These are phyloP conservation scores for Pilobolus umbonatus DNA, from an alignment of 192 early-diverging fungal genomes.

Conservation along the genomic window DNA sequence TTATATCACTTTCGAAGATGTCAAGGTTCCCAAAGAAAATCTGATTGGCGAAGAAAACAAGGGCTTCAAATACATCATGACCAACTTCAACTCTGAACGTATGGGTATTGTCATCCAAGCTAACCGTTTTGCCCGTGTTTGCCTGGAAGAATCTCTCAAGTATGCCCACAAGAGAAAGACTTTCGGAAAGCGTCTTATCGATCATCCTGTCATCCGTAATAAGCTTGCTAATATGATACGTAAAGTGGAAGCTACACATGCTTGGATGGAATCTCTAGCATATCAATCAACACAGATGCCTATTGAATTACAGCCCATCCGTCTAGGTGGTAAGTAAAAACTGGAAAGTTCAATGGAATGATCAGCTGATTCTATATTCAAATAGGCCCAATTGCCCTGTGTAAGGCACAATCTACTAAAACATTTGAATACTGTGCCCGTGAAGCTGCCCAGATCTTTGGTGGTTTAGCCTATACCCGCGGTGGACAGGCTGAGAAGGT, in stretches of 20 bases:
- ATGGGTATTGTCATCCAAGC: conserved; percentile 83
- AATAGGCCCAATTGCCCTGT: conserved; percentile 72
- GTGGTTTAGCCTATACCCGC: conserved; percentile 72
- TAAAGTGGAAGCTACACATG: conserved; percentile 79
- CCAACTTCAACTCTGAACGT: conserved; percentile 74
- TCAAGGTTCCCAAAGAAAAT: conserved; percentile 79
- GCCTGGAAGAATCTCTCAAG: conserved; percentile 72
- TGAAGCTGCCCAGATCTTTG: conserved; percentile 87
- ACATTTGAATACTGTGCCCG: conserved; percentile 85
- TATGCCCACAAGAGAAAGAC: conserved; percentile 83
- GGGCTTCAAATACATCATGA: conserved; percentile 65
- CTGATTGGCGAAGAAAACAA: conserved; percentile 82
- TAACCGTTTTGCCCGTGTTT: conserved; percentile 82
- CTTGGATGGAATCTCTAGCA: conserved; percentile 75
- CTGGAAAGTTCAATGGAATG: conserved; percentile 13
- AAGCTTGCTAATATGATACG: conserved; percentile 79
- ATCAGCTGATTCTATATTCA: too few species aligned
- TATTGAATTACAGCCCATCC: conserved; percentile 57
- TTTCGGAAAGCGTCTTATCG: conserved; percentile 81
- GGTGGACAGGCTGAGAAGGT: conserved; percentile 69
- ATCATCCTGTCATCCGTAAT: conserved; percentile 78
- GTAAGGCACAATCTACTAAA: conserved; percentile 80
- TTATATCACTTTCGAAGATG: conserved; percentile 78
- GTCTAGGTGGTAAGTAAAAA: conserved; percentile 25
- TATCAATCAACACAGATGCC: conserved; percentile 68